phyloP scores from a whole-genome alignment of 768 basidiomycete genomes.

The Amyloporia xantha region DNA sequence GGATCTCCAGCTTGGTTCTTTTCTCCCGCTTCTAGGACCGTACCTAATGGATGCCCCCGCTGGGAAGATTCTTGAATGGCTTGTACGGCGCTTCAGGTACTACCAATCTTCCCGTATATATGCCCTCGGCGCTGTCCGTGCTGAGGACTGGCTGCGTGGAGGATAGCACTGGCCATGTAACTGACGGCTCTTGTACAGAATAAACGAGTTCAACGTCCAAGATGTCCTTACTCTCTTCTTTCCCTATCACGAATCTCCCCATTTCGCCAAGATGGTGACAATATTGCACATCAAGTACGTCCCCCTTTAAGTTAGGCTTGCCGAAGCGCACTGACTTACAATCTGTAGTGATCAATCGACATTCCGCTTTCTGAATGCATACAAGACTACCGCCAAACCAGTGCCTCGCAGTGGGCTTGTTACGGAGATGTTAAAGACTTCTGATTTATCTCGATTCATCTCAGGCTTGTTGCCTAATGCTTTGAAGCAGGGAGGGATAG shows the following conservation, averaged over 20 bases:
- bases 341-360: slow-evolving; percentile 51
- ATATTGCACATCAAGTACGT: slow-evolving; percentile 74
- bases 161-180: no score
- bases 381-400: slow-evolving; percentile 70
- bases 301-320: background rate
- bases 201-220: slow-evolving; percentile 90
- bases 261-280: slow-evolving; percentile 89
- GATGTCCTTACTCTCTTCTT: slow-evolving; percentile 75
- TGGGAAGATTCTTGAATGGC: slow-evolving; percentile 87
- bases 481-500: slow-evolving; percentile 33
- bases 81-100: slow-evolving; percentile 90
- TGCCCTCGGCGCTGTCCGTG: no score
- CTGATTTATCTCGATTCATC: slow-evolving; percentile 69
- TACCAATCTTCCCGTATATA: no score
- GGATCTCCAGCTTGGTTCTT: slow-evolving; percentile 51
- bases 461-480: slow-evolving; percentile 56
- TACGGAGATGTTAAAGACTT: slow-evolving; percentile 62
- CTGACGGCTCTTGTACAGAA: no score
- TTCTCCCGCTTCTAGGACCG: slow-evolving; percentile 67
- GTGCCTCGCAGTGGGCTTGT: slow-evolving; percentile 70
- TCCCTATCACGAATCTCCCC: slow-evolving; percentile 91
- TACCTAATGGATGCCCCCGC: slow-evolving; percentile 78
- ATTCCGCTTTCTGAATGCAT: slow-evolving; percentile 67
- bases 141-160: no score
- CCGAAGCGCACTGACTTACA: no score